Evolutionary conservation across 805 yeast genomes (phyloP).

Genomic region (Saccharomycopsis selenospora): DNA sequence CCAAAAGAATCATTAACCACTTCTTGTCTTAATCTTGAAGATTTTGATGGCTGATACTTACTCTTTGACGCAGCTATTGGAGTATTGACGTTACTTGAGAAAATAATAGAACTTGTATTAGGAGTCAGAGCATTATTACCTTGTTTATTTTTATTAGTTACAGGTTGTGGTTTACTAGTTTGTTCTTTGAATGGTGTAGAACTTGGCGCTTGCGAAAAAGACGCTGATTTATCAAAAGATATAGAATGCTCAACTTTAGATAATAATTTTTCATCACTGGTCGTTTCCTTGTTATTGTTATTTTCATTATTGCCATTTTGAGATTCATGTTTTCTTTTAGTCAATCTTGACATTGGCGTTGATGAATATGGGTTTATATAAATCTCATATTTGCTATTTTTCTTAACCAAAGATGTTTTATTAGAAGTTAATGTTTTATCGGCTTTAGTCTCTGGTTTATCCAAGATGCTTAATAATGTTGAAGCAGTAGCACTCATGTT

Average conservation of each 20-base stretch:
- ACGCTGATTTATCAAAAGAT: conserved; percentile 4
- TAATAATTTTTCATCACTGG: conserved; percentile 3
- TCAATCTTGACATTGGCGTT: conserved; percentile 7
- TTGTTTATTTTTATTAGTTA: background rate
- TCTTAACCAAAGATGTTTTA: no score
- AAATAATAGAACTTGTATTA: background rate
- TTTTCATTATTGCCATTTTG: background rate
- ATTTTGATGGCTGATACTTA: conserved; percentile 13
- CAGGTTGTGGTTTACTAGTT: background rate
- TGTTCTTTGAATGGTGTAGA: conserved; percentile 5
- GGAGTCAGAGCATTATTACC: background rate
- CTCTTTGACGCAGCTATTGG: conserved; percentile 1
- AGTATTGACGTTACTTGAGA: background rate
- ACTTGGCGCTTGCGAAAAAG: conserved; percentile 4
- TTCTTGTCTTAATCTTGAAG: conserved; percentile 11
- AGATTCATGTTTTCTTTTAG: background rate
- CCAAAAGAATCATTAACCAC: background rate
- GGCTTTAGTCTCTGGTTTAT: background rate
- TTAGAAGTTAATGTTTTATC: no score
- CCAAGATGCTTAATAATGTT: conserved; percentile 13
- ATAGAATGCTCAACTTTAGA: conserved; percentile 2
- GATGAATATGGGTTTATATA: conserved; percentile 16
- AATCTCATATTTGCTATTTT: conserved; percentile 9
- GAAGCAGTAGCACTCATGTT: conserved; percentile 15
- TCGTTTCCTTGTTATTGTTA: background rate